Evolutionary conservation across 148 eudicot species (phyloP), one percentile per base, ranked within the genome.

Genomic region (Talinum fruticosum): DNA sequence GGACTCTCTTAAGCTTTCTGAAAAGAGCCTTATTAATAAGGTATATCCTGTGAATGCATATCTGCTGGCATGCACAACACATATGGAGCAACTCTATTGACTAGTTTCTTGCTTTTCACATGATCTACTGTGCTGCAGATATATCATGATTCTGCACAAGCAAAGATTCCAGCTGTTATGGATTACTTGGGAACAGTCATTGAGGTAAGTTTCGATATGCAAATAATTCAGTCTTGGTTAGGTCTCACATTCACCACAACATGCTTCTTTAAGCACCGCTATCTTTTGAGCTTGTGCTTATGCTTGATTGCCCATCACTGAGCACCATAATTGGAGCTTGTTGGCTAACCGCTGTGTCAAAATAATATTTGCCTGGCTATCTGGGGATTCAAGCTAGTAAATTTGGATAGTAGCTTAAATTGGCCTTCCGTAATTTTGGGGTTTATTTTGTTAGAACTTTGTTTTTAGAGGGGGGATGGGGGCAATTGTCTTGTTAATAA

Each of bases 101-200:
- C 54, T 78, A 18, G 33, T 72, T 53, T 44, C 30, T 65, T 10
- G 6, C 41, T 54, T 66, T 49, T 29, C 57, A 23, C 44, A 19
- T 69, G 34, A 81, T 79, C 6, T 38, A 62, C 73, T 75, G 78
- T 47, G 54, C 75, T 81, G 34, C 90, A 95, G 99, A 89, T 95
- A n/a, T 95, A 92, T 78, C 91, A 84, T 66, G 97, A 91, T 76
- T 96, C 99, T 80, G 99, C 97, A 29, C 91, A 86, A 89, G 99
- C 97, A 32, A 96, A 96, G 85, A 93, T 96, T 73, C 97, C 97
- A 35, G 97, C 97, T 71, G 97, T 96, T 75, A 53, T 90, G 80
- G 97, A 96, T 81, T 96, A 96, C 85, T 78, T 96, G 76, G 96
- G 90, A 84, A 93, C 97, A 30, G 77, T 95, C 34, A 83, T 91